Base-by-base conservation (phyloP, 2,329 filamentous ascomycete genomes). In the Diplodia sapinea region DNA sequence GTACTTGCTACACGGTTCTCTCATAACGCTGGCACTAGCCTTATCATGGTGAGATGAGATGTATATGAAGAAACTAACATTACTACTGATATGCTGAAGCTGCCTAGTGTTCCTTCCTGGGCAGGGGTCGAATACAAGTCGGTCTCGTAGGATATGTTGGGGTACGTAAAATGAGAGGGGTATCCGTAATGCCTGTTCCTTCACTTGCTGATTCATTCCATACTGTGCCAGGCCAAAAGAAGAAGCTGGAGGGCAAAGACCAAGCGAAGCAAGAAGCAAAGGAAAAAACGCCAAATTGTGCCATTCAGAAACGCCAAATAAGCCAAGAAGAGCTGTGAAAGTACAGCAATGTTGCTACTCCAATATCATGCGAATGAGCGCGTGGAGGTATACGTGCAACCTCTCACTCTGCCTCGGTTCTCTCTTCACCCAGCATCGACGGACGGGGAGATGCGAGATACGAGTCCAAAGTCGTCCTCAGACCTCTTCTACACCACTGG, bases 401-500 rank as follows among this genome's bases (percentile, higher is more conserved):
- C 36, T 31, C 13, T 26, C 29, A 11, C 47, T n/a, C 13, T 63
- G 4, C 47, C 11, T 26, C 31, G 23, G 11, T 4, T 47, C 43
- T 47, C 17, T 20, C n/a, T 6, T 47, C 43, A 6, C 43, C 36
- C 36, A 11, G 36, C 36, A 12, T 11, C 11, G 36, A 11, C 8
- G 43, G 43, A 43, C 8, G 8, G 40, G 15, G 12, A 4, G 4
- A 6, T 26, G 15, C 17, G 33, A 52, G 8, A 12, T 7, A 23
- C 15, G 43, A 2, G 36, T 17, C n/a, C 29, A 43, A 17, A 17
- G 20, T 2, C 29, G 29, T 51, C 47, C 23, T 68, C 66, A 63
- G 17, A 63, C 54, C 50, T 68, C 66, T 15, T 68, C 66, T 13
- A 64, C 50, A 47, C 52, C 67, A 33, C 61, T 43, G 12, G 57